Conservation (phyloP, 805 yeast species). For the Yamadazyma takamatsuzukensis region DNA sequence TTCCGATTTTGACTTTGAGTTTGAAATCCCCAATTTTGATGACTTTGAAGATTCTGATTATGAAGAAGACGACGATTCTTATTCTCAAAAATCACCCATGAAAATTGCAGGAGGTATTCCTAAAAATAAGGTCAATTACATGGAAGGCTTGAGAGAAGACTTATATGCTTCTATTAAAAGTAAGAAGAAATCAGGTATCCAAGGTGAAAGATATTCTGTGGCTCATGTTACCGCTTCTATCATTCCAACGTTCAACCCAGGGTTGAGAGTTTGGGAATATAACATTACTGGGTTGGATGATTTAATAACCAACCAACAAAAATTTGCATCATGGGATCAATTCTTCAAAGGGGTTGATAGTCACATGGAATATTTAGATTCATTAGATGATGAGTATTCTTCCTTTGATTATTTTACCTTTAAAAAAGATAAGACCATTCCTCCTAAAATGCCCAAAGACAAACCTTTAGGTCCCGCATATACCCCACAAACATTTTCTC, state of each 20-base stretch:
- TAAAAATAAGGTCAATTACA: conserved; percentile 58
- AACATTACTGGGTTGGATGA: conserved; percentile 55
- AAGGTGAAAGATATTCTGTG: conserved; percentile 60
- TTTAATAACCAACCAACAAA: conserved; percentile 1
- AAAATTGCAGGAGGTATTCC: conserved; percentile 53
- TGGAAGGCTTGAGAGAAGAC: conserved; percentile 52
- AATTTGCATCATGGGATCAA: conserved; percentile 49
- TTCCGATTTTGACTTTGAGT: conserved; percentile 1
- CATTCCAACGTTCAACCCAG: conserved; percentile 83
- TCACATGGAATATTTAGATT: conserved; percentile 23
- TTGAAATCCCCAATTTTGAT: conserved; percentile 2
- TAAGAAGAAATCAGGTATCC: conserved; percentile 36
- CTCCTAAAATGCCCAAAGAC: conserved; percentile 51
- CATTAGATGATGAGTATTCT: conserved; percentile 17
- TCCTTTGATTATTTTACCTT: conserved; percentile 8
- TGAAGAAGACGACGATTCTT: conserved; percentile 18
- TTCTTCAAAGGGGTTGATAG: conserved; percentile 51
- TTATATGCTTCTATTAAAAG: conserved; percentile 50
- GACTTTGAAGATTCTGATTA: conserved; percentile 17
- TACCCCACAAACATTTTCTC: conserved; percentile 66
- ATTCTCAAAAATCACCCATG: conserved; percentile 11
- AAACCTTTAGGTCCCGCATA: conserved; percentile 73
- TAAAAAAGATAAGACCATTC: conserved; percentile 59
- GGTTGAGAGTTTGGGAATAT: conserved; percentile 83
- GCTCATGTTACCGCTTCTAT: conserved; percentile 71